Evolutionary conservation across 768 basidiomycete species (phyloP), one percentile per base, ranked within the genome.

Genomic region (Boletus rex-veris): DNA sequence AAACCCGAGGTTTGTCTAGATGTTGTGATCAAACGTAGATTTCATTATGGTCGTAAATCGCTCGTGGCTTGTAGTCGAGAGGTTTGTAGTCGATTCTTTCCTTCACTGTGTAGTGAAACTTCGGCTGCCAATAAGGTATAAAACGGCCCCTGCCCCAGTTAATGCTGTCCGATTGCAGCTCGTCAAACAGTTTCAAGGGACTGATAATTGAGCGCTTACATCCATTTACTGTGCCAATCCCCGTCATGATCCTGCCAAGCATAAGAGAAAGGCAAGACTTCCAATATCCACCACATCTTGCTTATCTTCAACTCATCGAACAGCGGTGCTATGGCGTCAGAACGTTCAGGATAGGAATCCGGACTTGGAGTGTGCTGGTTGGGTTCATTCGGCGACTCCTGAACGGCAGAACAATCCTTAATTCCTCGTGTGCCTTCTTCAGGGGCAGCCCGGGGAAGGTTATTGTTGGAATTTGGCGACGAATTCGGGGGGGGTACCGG

Each of bases 241-340:
- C 82, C 80, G 1, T 76, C 46, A 0, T 54, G 58, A 53, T 88
- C 82, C 64, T 89, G 87, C 76, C 77, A 85, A 18, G 72, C 65
- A 59, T 76, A 80, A 37, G 61, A 65, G 50, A 77, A 62, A 15
- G 85, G 88, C 0, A 89, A 28, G 26, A 88, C 69, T 69, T 92
- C 89, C 35, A 90, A 69, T n/a, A 87, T 33, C 87, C 85, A 86
- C 89, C 89, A 92, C 2, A 73, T 5, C 18, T 66, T 69, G 15
- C 67, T 65, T 8, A 45, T 44, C 64, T 71, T 66, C 42, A 91
- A 69, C 55, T 73, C 50, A 58, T 90, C 87, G 55, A 82, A 71
- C 2, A 84, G 59, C 1, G 78, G 80, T 62, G 80, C 69, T n/a
- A 81, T 39, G n/a, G 75, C 76, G 33, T 69, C 47, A n/a, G 53